Conservation (phyloP, 2,329 filamentous ascomycete species). For the Fusarium praegraminearum region DNA sequence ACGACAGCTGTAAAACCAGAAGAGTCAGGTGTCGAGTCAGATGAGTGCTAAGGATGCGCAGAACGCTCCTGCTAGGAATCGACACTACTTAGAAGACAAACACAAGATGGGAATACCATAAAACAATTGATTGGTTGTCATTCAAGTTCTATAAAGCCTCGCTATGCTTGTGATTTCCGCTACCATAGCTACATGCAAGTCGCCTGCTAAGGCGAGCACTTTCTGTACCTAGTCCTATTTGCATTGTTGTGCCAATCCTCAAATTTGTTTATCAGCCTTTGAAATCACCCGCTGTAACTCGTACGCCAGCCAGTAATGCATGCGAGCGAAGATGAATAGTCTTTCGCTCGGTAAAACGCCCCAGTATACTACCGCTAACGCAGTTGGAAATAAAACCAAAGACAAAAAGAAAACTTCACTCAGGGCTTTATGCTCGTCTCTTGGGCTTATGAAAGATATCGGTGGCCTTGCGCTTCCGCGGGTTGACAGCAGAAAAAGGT, state of each 20-base stretch:
- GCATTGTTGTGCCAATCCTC: slow-evolving; percentile 1
- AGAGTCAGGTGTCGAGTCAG: slow-evolving; percentile 16
- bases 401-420: background rate
- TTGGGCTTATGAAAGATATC: slow-evolving; percentile 63
- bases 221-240: slow-evolving; percentile 8
- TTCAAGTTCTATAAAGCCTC: slow-evolving; percentile 28
- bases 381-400: background rate
- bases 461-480: slow-evolving; percentile 60
- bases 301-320: slow-evolving; percentile 10
- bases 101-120: slow-evolving; percentile 18
- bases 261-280: slow-evolving; percentile 3
- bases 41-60: slow-evolving; percentile 3
- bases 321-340: background rate
- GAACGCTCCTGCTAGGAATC: slow-evolving; percentile 1
- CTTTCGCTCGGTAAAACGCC: slow-evolving; percentile 3
- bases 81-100: slow-evolving; percentile 7
- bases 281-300: background rate
- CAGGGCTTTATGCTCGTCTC: slow-evolving; percentile 49
- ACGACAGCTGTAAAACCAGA: slow-evolving; percentile 15
- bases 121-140: slow-evolving; percentile 16
- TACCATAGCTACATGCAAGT: background rate
- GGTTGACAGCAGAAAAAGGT: slow-evolving; percentile 12
- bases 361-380: background rate
- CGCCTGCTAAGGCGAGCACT: background rate
- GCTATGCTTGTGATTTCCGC: slow-evolving; percentile 2